Percentiles rank a stretch among this genome's conserved stretches.
These are phyloP conservation scores for Phyllosticta paracitricarpa DNA, from an alignment of 2,329 filamentous ascomycete genomes.

Conservation along the genomic window DNA sequence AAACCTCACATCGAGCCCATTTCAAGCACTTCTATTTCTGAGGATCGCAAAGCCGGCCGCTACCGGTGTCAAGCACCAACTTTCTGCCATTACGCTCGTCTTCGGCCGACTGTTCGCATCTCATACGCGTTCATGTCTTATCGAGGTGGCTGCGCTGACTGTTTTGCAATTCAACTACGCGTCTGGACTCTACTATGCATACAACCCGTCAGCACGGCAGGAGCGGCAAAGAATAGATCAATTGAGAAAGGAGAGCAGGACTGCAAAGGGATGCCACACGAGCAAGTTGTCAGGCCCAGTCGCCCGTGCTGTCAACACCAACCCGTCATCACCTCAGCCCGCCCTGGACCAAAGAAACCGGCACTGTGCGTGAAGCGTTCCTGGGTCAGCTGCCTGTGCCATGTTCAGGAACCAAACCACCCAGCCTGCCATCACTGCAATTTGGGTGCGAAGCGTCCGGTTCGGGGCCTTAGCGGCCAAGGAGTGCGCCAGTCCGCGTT, in stretches of 20 bases:
- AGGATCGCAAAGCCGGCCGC: background rate
- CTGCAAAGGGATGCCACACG: background rate
- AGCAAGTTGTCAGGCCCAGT: background rate
- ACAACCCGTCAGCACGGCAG: background rate
- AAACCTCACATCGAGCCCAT: background rate
- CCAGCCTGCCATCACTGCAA: background rate
- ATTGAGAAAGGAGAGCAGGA: background rate
- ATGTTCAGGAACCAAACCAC: background rate
- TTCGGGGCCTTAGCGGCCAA: background rate
- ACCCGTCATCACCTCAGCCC: background rate
- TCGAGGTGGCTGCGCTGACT: background rate
- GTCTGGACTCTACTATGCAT: background rate
- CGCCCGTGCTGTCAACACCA: background rate
- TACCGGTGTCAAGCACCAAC: background rate
- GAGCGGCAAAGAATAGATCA: background rate
- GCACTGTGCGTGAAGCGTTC: background rate
- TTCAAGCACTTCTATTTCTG: background rate
- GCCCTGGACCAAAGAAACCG: background rate
- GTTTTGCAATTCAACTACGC: background rate
- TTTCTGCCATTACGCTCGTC: background rate
- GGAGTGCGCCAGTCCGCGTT: background rate
- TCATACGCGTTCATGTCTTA: background rate
- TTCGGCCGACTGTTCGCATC: background rate
- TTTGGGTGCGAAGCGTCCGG: background rate
- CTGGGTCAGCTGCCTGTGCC: background rate